phyloP scores from a whole-genome alignment of 2,329 filamentous ascomycete genomes.

The Ustilaginoidea virens region DNA sequence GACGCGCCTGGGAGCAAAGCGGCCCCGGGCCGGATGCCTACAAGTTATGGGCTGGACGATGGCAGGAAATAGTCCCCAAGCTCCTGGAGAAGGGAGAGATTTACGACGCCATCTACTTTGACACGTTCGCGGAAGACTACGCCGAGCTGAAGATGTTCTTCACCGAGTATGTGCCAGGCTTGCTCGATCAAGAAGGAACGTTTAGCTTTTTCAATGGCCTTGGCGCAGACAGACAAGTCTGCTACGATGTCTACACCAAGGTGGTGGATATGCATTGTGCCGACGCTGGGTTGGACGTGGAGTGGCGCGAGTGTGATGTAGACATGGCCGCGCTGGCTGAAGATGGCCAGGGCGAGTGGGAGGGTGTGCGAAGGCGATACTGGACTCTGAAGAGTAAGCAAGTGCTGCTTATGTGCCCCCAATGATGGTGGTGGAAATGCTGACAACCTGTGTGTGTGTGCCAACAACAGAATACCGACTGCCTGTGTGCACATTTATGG shows the following conservation, averaged over 20 bases:
- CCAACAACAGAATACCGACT: slow-evolving; percentile 45
- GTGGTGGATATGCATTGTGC: slow-evolving; percentile 83
- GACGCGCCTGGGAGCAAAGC: slow-evolving; percentile 35
- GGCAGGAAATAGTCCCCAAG: slow-evolving; percentile 65
- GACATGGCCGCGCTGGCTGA: slow-evolving; percentile 49
- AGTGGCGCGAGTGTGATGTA: slow-evolving; percentile 68
- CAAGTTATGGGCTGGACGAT: slow-evolving; percentile 52
- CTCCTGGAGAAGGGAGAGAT: slow-evolving; percentile 52
- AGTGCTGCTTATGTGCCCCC: slow-evolving; percentile 15
- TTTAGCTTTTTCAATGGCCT: slow-evolving; percentile 88
- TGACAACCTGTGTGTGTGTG: background rate
- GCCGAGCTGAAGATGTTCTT: slow-evolving; percentile 74
- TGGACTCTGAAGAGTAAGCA: slow-evolving; percentile 57
- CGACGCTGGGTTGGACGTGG: slow-evolving; percentile 78
- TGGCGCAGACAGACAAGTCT: slow-evolving; percentile 80
- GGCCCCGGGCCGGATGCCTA: slow-evolving; percentile 50
- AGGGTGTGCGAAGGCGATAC: slow-evolving; percentile 74
- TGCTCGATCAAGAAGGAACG: slow-evolving; percentile 56
- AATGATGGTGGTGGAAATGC: background rate
- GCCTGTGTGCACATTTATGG: slow-evolving; percentile 60
- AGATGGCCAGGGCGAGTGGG: slow-evolving; percentile 63
- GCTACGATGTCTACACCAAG: slow-evolving; percentile 90
- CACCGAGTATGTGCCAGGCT: slow-evolving; percentile 65
- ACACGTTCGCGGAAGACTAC: slow-evolving; percentile 95
- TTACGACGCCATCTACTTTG: slow-evolving; percentile 89